Base-by-base conservation (phyloP, 1,139 yeast species). In the Magnusiomyces magnusii region DNA sequence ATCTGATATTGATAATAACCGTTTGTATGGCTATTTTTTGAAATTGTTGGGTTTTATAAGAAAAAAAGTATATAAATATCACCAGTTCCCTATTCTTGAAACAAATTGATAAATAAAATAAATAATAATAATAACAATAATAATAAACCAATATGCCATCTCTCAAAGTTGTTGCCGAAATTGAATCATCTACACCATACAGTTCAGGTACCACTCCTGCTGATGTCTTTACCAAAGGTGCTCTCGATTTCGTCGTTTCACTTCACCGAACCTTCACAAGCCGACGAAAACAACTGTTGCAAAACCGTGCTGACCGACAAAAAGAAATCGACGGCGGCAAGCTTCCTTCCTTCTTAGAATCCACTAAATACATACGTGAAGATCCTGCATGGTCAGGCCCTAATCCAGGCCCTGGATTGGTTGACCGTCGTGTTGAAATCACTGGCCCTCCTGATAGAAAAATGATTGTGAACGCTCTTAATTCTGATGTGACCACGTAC, bases 391-490 rank as follows among this genome's bases (percentile, higher is more conserved):
- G 95, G 95, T 84, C 84, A 63, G 93, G 93, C 50, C 89, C 93
- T 47, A 77, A 85, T 51, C 82, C 86, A 63, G 91, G 87, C 51
- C 86, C 84, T 31, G 92, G 93, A 51, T 80, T 87, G 64, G 82
- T 80, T 65, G 95, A 87, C 77, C 80, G 92, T 76, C 82, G 85
- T 76, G 89, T 60, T 25, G 62, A 60, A 60, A 74, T 74, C 65
- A 74, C 77, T 44, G 77, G 77, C 24, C 87, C 89, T 59, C 80
- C 88, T 58, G 92, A 87, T 73, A 83, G 97, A 66, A 91, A 91
- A 74, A 91, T 91, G 97, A 86, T 91, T 66, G 87, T 91, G 72
- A 91, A 91, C 71, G 97, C 97, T 23, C 81, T 91, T 71, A 91
- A 91, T 76, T 84, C 96, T 2, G 82, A 83, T 60, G 97, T 91